Base-by-base conservation (phyloP, 495 filamentous ascomycete genomes). In the Penicillium egyptiacum region DNA sequence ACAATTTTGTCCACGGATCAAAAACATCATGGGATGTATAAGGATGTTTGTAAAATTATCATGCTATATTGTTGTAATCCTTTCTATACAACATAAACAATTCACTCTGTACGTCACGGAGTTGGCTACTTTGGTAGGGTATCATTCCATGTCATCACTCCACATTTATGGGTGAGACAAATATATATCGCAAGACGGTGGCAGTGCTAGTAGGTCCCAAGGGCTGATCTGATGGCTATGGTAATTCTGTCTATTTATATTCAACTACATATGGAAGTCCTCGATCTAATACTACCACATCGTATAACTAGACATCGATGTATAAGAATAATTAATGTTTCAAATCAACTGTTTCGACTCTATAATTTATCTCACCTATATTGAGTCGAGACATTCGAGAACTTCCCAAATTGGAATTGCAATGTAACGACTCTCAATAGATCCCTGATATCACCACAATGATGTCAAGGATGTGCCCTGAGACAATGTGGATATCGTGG, bases 401-500 rank as follows among this genome's bases (percentile, higher is more conserved):
- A 17, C 35, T 39, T 17, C 35, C 35, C 3, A 39, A 8, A 39
- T 17, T n/a, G 3, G n/a, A 9, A 39, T 39, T 17, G 35, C 35
- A 39, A 39, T 39, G 8, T 6, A n/a, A 4, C 6, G 3, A 17
- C n/a, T 39, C 33, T 6, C 35, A 25, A 44, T 25, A 25, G 0
- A 6, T 25, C 25, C 11, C 12, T 22, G 2, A 23, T 14, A 44
- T 44, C 17, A 39, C n/a, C 19, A 28, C 10, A 30, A 41, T 52
- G n/a, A 52, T 52, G 23, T 42, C 50, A 30, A 52, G 16, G 20
- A 17, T 51, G 37, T 30, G n/a, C 19, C 49, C 49, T 51, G 50
- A 53, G 50, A 53, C 50, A 53, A 26, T 30, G 50, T 53, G 50
- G 50, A 31, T 28, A 17, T 25, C 22, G 22, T 51, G 49, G 49